Conservation (phyloP, 495 filamentous ascomycete genomes). For the Neurospora sp. region DNA sequence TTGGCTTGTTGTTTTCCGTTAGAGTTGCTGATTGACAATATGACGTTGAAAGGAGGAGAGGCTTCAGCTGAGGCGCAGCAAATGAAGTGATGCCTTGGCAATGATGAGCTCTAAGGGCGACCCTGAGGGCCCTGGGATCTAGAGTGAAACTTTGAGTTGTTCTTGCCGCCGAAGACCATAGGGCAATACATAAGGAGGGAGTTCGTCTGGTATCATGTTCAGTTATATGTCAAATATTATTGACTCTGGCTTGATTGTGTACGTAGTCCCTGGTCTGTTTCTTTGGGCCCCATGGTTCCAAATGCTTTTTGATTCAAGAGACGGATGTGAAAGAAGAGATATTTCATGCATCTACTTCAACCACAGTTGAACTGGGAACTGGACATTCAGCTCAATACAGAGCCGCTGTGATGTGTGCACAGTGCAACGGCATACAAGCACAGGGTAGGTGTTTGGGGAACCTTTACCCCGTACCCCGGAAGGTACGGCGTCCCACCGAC, state of each 20-base stretch:
- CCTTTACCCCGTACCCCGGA: background rate
- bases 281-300: background rate
- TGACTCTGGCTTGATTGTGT: background rate
- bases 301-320: background rate
- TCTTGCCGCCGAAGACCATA: background rate
- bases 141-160: background rate
- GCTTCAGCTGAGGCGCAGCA: background rate
- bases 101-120: background rate
- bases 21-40: background rate
- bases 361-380: background rate
- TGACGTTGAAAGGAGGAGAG: background rate
- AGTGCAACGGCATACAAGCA: background rate
- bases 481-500: background rate
- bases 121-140: background rate
- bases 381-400: background rate
- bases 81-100: background rate
- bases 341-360: background rate
- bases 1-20: background rate
- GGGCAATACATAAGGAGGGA: background rate
- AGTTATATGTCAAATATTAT: background rate
- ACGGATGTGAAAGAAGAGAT: background rate
- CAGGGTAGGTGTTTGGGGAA: background rate
- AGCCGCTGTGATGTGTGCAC: background rate
- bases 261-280: background rate
- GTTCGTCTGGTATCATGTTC: background rate